Evolutionary conservation across 129 eudicot species (phyloP).

Genomic region (Kitagawia praeruptora): DNA sequence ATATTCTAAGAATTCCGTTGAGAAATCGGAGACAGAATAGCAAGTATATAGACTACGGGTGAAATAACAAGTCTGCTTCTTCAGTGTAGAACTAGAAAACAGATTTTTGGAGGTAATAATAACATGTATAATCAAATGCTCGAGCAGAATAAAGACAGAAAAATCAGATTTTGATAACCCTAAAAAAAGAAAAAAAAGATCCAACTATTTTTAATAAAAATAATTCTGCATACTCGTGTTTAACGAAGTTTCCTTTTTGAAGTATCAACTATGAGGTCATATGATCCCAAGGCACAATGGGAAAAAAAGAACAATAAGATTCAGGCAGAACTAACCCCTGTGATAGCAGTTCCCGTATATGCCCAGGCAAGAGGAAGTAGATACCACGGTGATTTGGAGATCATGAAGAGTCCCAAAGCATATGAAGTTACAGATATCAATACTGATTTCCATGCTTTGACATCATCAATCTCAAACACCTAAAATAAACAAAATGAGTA

Average conservation of each 20-base stretch:
- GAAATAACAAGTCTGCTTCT: neutral
- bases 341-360: slow-evolving; percentile 96
- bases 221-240: neutral
- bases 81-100: neutral
- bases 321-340: slow-evolving; percentile 62
- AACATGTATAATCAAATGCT: neutral
- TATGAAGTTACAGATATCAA: slow-evolving; percentile 75
- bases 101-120: neutral
- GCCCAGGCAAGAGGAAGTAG: slow-evolving; percentile 98
- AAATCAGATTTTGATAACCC: neutral
- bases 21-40: neutral
- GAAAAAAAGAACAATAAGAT: neutral
- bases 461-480: slow-evolving; percentile 91
- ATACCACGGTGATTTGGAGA: slow-evolving; percentile 89
- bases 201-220: neutral
- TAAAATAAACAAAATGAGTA: slow-evolving; percentile 5
- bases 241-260: neutral
- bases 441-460: slow-evolving; percentile 87
- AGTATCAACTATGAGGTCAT: neutral
- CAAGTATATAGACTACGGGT: neutral
- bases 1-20: neutral
- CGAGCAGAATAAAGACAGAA: neutral
- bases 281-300: neutral
- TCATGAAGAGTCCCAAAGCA: slow-evolving; percentile 73
- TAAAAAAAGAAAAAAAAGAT: too few relatives aligned